These are phyloP conservation scores for Candolleomyces aberdarensis DNA, from an alignment of 768 basidiomycete species.

Conservation along the genomic window DNA sequence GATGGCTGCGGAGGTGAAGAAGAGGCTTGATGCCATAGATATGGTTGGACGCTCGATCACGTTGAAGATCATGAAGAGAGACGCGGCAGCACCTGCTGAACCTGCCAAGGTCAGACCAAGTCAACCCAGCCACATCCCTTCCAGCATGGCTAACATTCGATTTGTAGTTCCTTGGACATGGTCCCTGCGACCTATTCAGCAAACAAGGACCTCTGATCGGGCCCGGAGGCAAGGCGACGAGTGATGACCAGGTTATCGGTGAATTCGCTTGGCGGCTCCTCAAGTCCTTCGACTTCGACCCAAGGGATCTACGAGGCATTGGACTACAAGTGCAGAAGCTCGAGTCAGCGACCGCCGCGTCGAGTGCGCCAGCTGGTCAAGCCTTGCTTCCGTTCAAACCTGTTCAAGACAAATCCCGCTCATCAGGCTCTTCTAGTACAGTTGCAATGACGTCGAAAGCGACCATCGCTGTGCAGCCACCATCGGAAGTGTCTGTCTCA, in stretches of 20 bases:
- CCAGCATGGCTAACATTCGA: not conserved
- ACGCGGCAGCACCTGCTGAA: constrained; percentile 83
- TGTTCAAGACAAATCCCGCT: constrained; percentile 7
- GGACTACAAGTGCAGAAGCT: constrained; percentile 91
- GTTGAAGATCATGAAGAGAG: constrained; percentile 85
- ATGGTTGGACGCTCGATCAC: constrained; percentile 76
- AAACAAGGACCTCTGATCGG: constrained; percentile 63
- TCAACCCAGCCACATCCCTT: not conserved
- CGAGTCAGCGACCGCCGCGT: constrained; percentile 44
- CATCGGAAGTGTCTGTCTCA: constrained; percentile 9
- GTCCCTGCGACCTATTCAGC: constrained; percentile 77
- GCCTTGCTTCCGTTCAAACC: constrained; percentile 56
- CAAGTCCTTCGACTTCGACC: constrained; percentile 70
- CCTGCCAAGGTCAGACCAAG: constrained; percentile 70
- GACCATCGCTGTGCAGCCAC: constrained; percentile 16
- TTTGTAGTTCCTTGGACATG: constrained; percentile 85
- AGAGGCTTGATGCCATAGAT: constrained; percentile 61
- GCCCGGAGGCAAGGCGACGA: constrained; percentile 66
- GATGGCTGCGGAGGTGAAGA: constrained; percentile 75
- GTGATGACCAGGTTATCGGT: constrained; percentile 68
- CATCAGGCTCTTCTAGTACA: constrained; percentile 13
- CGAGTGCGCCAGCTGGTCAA: constrained; percentile 48
- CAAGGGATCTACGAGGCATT: constrained; percentile 86
- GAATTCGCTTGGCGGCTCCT: constrained; percentile 76
- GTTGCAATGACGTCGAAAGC: not conserved